These are phyloP conservation scores for Aspergillus panamensis DNA, from an alignment of 495 filamentous ascomycete species.

Conservation along the genomic window DNA sequence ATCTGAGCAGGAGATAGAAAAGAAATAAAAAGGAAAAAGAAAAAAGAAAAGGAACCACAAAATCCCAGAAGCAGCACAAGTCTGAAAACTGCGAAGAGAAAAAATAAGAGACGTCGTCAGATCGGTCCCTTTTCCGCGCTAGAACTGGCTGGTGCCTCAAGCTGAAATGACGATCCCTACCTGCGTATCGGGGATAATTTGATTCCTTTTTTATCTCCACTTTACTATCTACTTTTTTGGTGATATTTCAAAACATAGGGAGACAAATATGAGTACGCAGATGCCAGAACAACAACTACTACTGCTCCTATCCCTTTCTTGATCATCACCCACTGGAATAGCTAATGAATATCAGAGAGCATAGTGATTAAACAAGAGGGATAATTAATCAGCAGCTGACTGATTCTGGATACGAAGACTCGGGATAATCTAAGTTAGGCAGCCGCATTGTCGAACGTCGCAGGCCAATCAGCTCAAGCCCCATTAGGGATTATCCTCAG, in stretches of 20 bases:
- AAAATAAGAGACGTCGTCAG: not conserved
- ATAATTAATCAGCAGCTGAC: too few relatives aligned
- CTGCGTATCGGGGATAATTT: constrained; percentile 1
- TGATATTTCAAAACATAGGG: not conserved
- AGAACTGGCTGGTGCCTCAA: constrained; percentile 5
- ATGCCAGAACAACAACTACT: not conserved
- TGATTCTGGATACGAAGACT: too few relatives aligned
- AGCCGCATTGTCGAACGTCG: constrained; percentile 12
- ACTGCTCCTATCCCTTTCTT: not conserved
- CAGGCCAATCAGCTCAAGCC: not conserved
- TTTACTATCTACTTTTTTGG: not conserved
- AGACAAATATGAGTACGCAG: not conserved
- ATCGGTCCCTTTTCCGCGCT: constrained; percentile 10
- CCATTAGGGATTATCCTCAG: not conserved
- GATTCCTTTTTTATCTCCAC: not conserved
- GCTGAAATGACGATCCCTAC: constrained; percentile 11
- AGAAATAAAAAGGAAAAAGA: constrained; percentile 4
- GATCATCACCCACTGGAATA: not conserved
- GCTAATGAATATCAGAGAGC: too few relatives aligned
- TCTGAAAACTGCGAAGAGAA: not conserved
- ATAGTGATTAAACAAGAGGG: too few relatives aligned
- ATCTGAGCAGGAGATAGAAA: not conserved
- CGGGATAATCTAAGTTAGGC: constrained; percentile 7
- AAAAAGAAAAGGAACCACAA: not conserved
- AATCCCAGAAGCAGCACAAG: not conserved